Base-by-base conservation (phyloP, 1,139 yeast genomes). In the Hansenula sp. region DNA sequence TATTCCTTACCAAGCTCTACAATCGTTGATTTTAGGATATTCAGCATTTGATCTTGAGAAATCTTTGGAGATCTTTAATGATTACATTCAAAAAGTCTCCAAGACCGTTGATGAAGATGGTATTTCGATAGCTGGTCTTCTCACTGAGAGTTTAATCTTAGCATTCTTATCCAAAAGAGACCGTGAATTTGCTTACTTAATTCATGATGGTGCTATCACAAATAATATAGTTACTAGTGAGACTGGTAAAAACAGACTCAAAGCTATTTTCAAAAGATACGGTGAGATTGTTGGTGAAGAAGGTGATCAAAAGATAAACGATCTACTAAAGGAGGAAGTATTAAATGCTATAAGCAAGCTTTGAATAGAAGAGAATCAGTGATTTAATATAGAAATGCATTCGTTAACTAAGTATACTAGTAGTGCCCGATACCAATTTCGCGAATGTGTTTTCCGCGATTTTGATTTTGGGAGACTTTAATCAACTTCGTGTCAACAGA, bases 141-240 rank as follows among this genome's bases (percentile, higher is more conserved):
- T 81, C 19, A 72, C 82, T 0, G 80, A 80, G 48, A 62, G 83
- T 1, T 60, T 82, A 38, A 60, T 80, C 18, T 51, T 77, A 19
- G 69, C 77, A 1, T 67, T 64, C 40, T 59, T 83, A 29, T 62
- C 69, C 18, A 68, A 70, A 29, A 64, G 68, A 29, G 88, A 83
- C 51, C 58, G 86, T 30, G 81, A 77, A 42, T 73, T 83, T 56
- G 87, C 88, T 0, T 68, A 71, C 32, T 69, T 81, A 34, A 61
- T 82, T n/a, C 69, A 73, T 46, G 79, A 77, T 32, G 81, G 79
- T 48, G 77, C 82, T 1, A 55, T 68, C 4, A 70, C 65, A 32
- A 71, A 71, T 42, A 61, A 53, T 11, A 50, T 75, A 2, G 43
- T 81, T 1, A 55, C 56, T 14, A 71, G 70, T 22, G 74, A 70